Evolutionary conservation across 345 rosid species (phyloP), one percentile per base, ranked within the genome.

Genomic region (Clausena lansium): DNA sequence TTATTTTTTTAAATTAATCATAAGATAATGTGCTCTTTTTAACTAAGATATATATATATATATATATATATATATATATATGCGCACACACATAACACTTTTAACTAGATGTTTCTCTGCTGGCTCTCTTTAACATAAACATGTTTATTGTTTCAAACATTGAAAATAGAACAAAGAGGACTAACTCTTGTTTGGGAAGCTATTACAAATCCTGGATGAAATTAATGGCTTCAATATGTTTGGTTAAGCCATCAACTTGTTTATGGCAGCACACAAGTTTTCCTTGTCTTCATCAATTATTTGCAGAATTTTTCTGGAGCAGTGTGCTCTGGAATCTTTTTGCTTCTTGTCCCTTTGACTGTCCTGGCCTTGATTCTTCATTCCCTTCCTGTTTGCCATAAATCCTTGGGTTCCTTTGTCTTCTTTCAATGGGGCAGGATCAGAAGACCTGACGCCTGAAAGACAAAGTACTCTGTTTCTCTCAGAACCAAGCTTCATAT

Each of bases 231-330:
- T 65, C 76, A 36, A 81, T 74, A 33, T 75, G 74, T 55, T 30
- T 79, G 59, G 77, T 79, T 17, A 86, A 58, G 15, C 36, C 73
- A 65, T 83, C 76, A 38, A 83, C 78, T 66, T 81, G 81, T 67
- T 81, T 81, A 64, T 67, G 71, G 30, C 76, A 70, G 76, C 71
- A 30, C 30, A 74, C 1, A 64, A 10, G 7, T 85, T 85, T 76
- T 85, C 88, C 65, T 85, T 81, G 71, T 81, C 81, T 24, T 73
- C 62, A 6, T 28, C 79, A 35, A 35, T 33, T 33, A 22, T 4
- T 17, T 22, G 57, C 45, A 25, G 36, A 17, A 55, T 13, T 24
- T 79, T 70, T 33, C 67, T 69, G 22, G 33, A 38, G 22, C 7
- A 32, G 6, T 54, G 75, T n/a, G 4, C 33, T n/a, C 8, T 70